Evolutionary conservation across 805 yeast species (phyloP), one percentile per base, ranked within the genome.

Genomic region (Lachancea quebecensis): DNA sequence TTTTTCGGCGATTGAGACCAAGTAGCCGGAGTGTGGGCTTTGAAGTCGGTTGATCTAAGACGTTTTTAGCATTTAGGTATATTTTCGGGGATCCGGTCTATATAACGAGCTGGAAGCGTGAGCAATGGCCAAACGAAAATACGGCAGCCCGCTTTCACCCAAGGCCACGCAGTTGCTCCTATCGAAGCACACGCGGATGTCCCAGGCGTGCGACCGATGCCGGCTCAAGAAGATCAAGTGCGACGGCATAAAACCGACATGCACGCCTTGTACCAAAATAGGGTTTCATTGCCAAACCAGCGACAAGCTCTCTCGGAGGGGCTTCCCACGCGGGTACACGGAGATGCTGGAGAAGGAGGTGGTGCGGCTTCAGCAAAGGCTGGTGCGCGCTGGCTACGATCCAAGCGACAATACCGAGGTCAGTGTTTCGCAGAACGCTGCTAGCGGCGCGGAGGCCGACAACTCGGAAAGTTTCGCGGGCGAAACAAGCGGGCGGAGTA

Each of bases 131-230:
- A 53, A 52, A 42, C 46, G 57, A 40, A 55, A 48, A 44, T 55
- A 55, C 39, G 59, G 59, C 11, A 49, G 45, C 17, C 51, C 52
- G 14, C 38, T 47, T 12, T 38, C 50, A 10, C 53, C 52, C 56
- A 53, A 57, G 58, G 50, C 47, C 56, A 37, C 50, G 51, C 42
- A 53, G 52, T 10, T 63, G 46, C 39, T 48, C 43, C 34, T 54
- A 40, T 44, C 52, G 41, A 49, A 59, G 72, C 4, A 60, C 34
- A 35, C 48, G 30, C 51, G 91, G 49, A 81, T 82, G 2, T 75
- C 84, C 1, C 93, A 85, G 61, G 93, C 93, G 2, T 85, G 95
- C 65, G 93, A 85, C 60, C 68, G 93, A 30, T 85, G 93, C 55
- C 69, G 91, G 38, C 77, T 82, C 51, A 81, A 85, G 53, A 85